phyloP scores from a whole-genome alignment of 2,329 filamentous ascomycete species.

The Xylariales sp. region DNA sequence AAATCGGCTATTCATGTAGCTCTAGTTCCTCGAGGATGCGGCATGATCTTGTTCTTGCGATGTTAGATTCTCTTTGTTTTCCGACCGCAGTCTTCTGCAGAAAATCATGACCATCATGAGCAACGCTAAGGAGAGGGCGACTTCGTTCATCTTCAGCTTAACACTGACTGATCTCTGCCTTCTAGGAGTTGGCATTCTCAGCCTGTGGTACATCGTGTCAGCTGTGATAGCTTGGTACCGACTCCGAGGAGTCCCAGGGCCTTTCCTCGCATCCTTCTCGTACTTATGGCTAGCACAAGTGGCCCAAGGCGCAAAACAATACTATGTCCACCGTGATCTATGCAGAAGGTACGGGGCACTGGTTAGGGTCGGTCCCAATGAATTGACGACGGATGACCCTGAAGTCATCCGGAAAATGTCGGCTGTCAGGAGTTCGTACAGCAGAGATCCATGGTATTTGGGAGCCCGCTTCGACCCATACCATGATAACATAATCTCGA shows the following conservation, averaged over 20 bases:
- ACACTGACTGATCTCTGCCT: background rate
- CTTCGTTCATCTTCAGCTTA: background rate
- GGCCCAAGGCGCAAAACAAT: slow-evolving; percentile 22
- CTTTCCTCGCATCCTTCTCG: slow-evolving; percentile 30
- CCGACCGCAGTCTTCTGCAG: too few species aligned
- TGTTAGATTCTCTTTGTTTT: too few species aligned
- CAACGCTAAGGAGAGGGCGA: too few species aligned
- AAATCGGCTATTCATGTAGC: too few species aligned
- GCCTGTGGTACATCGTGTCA: slow-evolving; percentile 12
- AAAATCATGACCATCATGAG: too few species aligned
- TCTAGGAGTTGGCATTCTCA: background rate
- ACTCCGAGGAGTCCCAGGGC: slow-evolving; percentile 35
- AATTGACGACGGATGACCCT: slow-evolving; percentile 34
- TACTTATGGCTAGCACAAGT: slow-evolving; percentile 34
- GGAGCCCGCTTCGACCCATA: slow-evolving; percentile 20
- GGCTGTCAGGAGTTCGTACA: slow-evolving; percentile 16
- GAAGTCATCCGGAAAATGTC: slow-evolving; percentile 32
- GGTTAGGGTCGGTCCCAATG: slow-evolving; percentile 35
- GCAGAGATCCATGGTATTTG: slow-evolving; percentile 14
- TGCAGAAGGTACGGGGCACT: slow-evolving; percentile 23
- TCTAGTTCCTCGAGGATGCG: too few species aligned
- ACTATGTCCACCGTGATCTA: slow-evolving; percentile 11
- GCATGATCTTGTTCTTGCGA: too few species aligned
- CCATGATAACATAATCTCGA: slow-evolving; percentile 47
- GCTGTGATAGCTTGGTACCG: slow-evolving; percentile 24